Evolutionary conservation across 2,329 filamentous ascomycete species (phyloP).

Genomic region (Pseudogymnoascus sp.): DNA sequence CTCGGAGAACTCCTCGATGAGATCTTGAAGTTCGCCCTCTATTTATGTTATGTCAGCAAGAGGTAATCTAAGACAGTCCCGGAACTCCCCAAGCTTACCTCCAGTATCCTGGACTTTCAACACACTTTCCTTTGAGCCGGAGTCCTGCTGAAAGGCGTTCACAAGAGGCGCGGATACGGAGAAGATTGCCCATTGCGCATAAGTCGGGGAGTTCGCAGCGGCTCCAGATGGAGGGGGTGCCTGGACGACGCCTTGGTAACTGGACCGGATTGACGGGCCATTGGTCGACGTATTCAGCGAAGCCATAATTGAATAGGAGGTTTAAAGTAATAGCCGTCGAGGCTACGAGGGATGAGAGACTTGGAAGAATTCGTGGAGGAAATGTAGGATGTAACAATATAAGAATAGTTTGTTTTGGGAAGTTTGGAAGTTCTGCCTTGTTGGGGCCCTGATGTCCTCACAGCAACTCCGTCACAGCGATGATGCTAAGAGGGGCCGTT

Average conservation of each 20-base stretch:
- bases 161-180: constrained; percentile 85
- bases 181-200: constrained; percentile 89
- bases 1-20: constrained; percentile 94
- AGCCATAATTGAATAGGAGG: constrained; percentile 48
- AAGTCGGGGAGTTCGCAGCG: constrained; percentile 65
- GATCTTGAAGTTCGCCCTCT: constrained; percentile 86
- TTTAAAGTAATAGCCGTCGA: neutral
- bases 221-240: constrained; percentile 47
- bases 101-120: constrained; percentile 90
- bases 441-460: constrained; percentile 5
- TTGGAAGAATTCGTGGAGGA: neutral
- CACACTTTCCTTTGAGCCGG: constrained; percentile 80
- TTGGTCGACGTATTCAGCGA: constrained; percentile 74
- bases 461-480: neutral
- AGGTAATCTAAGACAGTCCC: neutral
- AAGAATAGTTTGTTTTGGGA: neutral
- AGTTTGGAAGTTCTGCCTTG: constrained; percentile 5
- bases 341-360: neutral
- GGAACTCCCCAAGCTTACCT: constrained; percentile 42
- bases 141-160: constrained; percentile 82
- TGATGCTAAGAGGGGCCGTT: constrained; percentile 8
- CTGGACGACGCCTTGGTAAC: constrained; percentile 64
- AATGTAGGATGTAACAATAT: constrained; percentile 6
- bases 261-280: constrained; percentile 77
- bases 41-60: constrained; percentile 18